Percentiles rank a stretch among this genome's conserved stretches.
phyloP scores from a whole-genome alignment of 805 yeast genomes.

The Barnettozyma vustinii region DNA sequence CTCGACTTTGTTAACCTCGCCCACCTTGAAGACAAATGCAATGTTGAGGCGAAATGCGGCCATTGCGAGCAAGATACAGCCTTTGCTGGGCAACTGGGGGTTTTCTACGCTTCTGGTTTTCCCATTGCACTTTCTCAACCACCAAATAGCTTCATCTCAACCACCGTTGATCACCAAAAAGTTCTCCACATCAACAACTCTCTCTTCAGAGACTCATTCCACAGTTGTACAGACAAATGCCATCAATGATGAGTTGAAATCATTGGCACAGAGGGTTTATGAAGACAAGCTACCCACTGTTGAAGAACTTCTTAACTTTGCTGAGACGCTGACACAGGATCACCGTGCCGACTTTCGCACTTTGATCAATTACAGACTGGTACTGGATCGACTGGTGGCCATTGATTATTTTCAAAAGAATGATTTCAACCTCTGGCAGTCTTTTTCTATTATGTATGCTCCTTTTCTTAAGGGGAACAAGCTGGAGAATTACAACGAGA shows the following conservation, averaged over 20 bases:
- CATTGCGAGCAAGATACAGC: not conserved
- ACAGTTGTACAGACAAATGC: too few relatives aligned
- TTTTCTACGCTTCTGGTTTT: not conserved
- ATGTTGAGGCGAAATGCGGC: not conserved
- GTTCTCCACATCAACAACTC: not conserved
- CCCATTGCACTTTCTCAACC: not conserved
- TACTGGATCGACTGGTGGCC: slow-evolving; percentile 1
- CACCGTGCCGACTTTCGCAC: slow-evolving; percentile 4
- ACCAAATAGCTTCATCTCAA: not conserved
- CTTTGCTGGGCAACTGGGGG: not conserved
- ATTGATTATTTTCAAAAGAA: not conserved
- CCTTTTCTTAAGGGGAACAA: slow-evolving; percentile 7
- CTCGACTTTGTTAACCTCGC: too few relatives aligned
- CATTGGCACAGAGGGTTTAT: not conserved
- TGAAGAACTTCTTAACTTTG: not conserved
- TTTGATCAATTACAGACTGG: slow-evolving; percentile 8
- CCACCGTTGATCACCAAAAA: not conserved
- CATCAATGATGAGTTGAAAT: not conserved
- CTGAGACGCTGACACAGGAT: not conserved
- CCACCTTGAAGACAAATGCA: not conserved
- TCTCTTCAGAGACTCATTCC: not conserved
- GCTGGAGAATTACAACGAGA: slow-evolving; percentile 8
- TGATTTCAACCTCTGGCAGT: not conserved
- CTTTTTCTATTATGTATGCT: not conserved
- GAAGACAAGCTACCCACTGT: not conserved